phyloP scores from a whole-genome alignment of 225 moss, liverwort and hornwort species.

The Anthoceros angustus region DNA sequence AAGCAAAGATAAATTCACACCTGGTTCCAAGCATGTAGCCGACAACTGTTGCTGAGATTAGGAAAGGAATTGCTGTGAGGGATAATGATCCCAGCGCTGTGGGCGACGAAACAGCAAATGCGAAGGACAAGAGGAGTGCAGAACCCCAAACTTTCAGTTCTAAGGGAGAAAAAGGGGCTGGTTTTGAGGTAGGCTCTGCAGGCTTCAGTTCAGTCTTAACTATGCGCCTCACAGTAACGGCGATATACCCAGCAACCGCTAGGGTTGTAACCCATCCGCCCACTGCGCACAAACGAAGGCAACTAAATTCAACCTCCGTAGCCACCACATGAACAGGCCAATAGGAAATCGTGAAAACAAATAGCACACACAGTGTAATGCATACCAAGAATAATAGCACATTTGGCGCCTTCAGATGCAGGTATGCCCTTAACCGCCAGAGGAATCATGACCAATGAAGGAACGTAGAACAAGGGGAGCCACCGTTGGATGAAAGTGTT shows the following conservation, averaged over 20 bases:
- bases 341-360: background rate
- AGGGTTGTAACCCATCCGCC: constrained; percentile 48
- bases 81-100: constrained; percentile 61
- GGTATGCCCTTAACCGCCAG: constrained; percentile 83
- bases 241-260: constrained; percentile 69
- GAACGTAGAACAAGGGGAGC: constrained; percentile 96
- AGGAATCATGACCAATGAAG: constrained; percentile 80
- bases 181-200: constrained; percentile 59
- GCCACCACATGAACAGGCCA: background rate
- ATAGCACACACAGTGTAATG: background rate
- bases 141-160: constrained; percentile 45
- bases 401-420: constrained; percentile 56
- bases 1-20: constrained; percentile 21
- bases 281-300: constrained; percentile 18
- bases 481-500: constrained; percentile 85
- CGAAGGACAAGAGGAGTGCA: constrained; percentile 36
- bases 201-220: constrained; percentile 77
- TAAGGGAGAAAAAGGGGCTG: constrained; percentile 53
- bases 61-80: constrained; percentile 55
- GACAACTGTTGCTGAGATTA: constrained; percentile 67
- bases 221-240: constrained; percentile 54
- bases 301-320: background rate
- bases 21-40: constrained; percentile 75
- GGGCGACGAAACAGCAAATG: constrained; percentile 52
- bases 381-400: constrained; percentile 54